Evolutionary conservation across 1,284 basidiomycete species (phyloP), one percentile per base, ranked within the genome.

Genomic region (Inonotus obliquus): DNA sequence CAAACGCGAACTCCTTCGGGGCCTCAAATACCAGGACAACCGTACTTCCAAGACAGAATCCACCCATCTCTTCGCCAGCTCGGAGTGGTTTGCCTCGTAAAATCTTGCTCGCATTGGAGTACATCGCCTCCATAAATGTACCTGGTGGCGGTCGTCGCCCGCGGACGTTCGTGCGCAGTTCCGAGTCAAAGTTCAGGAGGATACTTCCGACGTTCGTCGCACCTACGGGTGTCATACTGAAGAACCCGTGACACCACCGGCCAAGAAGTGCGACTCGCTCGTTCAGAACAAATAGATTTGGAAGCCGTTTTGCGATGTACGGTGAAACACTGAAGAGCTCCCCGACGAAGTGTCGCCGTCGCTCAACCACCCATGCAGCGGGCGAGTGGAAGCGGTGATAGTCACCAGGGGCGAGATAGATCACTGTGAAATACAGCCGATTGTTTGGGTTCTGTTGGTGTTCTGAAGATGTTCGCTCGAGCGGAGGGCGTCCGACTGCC

Each of bases 131-230:
- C 9, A 86, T 86, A 75, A 92, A 98, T 1, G 94, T 94, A 23
- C 96, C 95, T 0, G 92, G 85, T 0, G 90, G 90, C 54, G 92
- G 90, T 0, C 79, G 79, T n/a, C 75, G 79, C n/a, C 79, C 83
- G 60, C 82, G 84, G 44, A 89, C 82, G 75, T 96, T 96, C 4
- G 94, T 96, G 51, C 93, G 86, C 19, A 96, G 82, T 9, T 84
- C 85, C 84, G 89, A 67, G 76, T 99, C 97, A 75, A 99, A 99
- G 75, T 98, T 96, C 74, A 99, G 85, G 66, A 89, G 89, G 76
- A 99, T 99, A 66, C 91, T 94, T 9, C 96, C 96, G 61, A 99
- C 97, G 72, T 99, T 99, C 21, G 96, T 98, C 1, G 97, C 96
- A 9, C 96, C 97, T 29, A 99, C 96, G 11, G 96, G 96, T 0